phyloP scores from a whole-genome alignment of 495 filamentous ascomycete species.

The Trichoderma virens region DNA sequence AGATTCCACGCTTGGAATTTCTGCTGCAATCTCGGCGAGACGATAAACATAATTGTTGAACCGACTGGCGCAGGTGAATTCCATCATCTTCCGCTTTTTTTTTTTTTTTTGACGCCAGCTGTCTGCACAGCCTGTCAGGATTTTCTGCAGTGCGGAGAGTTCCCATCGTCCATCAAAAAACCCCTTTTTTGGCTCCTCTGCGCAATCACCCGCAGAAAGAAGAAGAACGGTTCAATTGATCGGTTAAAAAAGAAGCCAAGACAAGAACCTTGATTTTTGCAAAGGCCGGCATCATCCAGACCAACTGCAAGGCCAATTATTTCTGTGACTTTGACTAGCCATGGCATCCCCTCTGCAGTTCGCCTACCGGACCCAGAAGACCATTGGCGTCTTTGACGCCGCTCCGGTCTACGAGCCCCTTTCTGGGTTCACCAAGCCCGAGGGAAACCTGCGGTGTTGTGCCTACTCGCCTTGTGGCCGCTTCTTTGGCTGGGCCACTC shows the following conservation, averaged over 20 bases:
- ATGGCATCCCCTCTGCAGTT: constrained; percentile 89
- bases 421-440: constrained; percentile 78
- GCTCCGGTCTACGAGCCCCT: constrained; percentile 79
- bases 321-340: constrained; percentile 74
- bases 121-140: neutral
- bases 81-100: neutral
- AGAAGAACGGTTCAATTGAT: neutral
- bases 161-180: constrained; percentile 19
- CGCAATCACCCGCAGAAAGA: neutral
- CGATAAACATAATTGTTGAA: neutral
- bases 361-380: constrained; percentile 93
- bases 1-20: neutral
- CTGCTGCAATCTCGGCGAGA: neutral
- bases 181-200: constrained; percentile 6
- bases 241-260: constrained; percentile 9
- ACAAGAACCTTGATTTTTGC: constrained; percentile 17
- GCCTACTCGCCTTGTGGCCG: constrained; percentile 89
- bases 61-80: neutral
- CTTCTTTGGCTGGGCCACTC: constrained; percentile 92
- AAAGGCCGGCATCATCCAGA: constrained; percentile 22
- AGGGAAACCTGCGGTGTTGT: constrained; percentile 90
- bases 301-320: constrained; percentile 11
- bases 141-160: constrained; percentile 13
- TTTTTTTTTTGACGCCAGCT: neutral
- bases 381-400: constrained; percentile 86